These are phyloP conservation scores for Aspergillus panamensis DNA, from an alignment of 495 filamentous ascomycete genomes.

Conservation along the genomic window DNA sequence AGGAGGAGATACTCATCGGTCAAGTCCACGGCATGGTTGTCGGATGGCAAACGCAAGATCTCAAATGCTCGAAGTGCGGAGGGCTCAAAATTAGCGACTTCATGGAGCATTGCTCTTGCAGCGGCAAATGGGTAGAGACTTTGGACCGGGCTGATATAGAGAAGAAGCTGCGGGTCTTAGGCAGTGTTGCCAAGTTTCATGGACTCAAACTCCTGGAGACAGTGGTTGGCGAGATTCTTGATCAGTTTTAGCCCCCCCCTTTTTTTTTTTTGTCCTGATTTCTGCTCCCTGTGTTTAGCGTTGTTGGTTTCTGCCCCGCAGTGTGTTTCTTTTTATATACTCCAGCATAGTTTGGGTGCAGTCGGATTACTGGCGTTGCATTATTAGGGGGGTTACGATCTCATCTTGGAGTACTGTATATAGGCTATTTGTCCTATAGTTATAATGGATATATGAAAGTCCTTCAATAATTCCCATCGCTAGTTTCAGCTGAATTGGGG, in stretches of 20 bases:
- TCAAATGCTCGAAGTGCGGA: slow-evolving; percentile 67
- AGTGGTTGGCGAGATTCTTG: slow-evolving; percentile 63
- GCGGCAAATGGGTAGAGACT: slow-evolving; percentile 74
- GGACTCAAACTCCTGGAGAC: slow-evolving; percentile 73
- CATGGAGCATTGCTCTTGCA: slow-evolving; percentile 94
- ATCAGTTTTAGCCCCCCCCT: slow-evolving; percentile 21
- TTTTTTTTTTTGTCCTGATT: slow-evolving; percentile 12
- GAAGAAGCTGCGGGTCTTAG: slow-evolving; percentile 62
- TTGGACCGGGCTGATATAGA: slow-evolving; percentile 65
- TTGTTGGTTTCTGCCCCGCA: not conserved
- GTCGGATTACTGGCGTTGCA: not conserved
- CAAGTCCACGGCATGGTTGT: slow-evolving; percentile 70
- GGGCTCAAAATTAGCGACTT: slow-evolving; percentile 76
- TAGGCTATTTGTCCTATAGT: not conserved
- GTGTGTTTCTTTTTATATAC: not conserved
- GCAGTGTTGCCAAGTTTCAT: slow-evolving; percentile 72
- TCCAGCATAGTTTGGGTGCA: not conserved
- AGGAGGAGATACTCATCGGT: slow-evolving; percentile 81
- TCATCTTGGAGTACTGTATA: not conserved
- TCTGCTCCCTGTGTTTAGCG: slow-evolving; percentile 8
- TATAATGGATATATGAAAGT: not conserved
- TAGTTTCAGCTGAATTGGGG: not conserved
- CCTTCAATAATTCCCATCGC: not conserved
- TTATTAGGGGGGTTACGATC: not conserved
- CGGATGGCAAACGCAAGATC: slow-evolving; percentile 84